These are phyloP conservation scores for Colletotrichum nymphaeae DNA, from an alignment of 2,329 filamentous ascomycete genomes.

Conservation along the genomic window DNA sequence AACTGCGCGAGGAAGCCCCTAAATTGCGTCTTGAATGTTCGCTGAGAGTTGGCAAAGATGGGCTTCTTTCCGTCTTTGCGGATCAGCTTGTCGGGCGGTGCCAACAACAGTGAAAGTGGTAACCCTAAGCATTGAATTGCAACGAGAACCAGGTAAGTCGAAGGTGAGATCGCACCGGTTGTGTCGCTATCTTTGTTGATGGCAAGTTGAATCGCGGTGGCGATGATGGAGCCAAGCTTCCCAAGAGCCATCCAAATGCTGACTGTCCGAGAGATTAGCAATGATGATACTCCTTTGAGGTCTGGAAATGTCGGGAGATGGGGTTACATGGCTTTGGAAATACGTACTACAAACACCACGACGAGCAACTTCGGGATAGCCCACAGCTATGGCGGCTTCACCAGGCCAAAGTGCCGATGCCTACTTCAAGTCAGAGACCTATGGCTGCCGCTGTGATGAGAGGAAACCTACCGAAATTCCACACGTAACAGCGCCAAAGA, in stretches of 20 bases:
- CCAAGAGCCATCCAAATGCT: constrained; percentile 65
- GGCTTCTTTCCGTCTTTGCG: constrained; percentile 47
- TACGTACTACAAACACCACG: constrained; percentile 51
- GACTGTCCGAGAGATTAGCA: background rate
- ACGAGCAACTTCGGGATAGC: constrained; percentile 51
- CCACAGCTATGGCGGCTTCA: constrained; percentile 46
- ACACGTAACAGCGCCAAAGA: constrained; percentile 21
- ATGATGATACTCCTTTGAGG: background rate
- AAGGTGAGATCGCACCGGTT: constrained; percentile 56
- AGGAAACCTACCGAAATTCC: constrained; percentile 10
- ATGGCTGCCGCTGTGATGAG: background rate
- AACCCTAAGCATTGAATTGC: constrained; percentile 57
- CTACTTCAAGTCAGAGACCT: background rate
- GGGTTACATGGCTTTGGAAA: fast-evolving
- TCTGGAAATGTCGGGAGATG: background rate
- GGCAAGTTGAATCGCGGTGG: constrained; percentile 60
- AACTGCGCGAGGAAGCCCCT: constrained; percentile 22
- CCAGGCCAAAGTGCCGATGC: constrained; percentile 52
- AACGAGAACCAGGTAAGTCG: constrained; percentile 53
- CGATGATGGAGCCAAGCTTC: constrained; percentile 63
- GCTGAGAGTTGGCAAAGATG: constrained; percentile 41
- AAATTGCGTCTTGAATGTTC: constrained; percentile 40
- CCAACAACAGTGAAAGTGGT: constrained; percentile 55
- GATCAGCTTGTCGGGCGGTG: constrained; percentile 57
- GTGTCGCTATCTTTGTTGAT: constrained; percentile 56